Conservation (phyloP, 768 basidiomycete species). For the Leccinum olivaceopallidum region DNA sequence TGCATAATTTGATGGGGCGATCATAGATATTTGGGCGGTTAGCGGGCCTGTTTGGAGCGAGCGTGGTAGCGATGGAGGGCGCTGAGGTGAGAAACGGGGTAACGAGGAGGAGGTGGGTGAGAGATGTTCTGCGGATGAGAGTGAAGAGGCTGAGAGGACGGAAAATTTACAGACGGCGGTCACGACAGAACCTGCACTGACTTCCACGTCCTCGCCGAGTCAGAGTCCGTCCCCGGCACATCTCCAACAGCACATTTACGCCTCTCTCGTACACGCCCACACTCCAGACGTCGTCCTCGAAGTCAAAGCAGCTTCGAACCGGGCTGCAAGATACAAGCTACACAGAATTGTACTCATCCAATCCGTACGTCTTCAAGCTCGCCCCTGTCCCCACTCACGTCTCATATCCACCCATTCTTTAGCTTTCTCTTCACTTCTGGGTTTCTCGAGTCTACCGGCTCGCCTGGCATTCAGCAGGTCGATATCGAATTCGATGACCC, state of each 20-base stretch:
- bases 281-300: slow-evolving; percentile 80
- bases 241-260: slow-evolving; percentile 76
- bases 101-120: slow-evolving; percentile 52
- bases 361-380: slow-evolving; percentile 51
- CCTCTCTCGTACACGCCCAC: slow-evolving; percentile 64
- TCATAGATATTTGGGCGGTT: slow-evolving; percentile 82
- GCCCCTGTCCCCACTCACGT: slow-evolving; percentile 1
- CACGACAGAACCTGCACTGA: neutral
- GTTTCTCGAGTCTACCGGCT: slow-evolving; percentile 59
- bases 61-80: slow-evolving; percentile 66
- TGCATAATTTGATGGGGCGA: slow-evolving; percentile 79
- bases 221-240: slow-evolving; percentile 46
- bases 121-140: slow-evolving; percentile 48
- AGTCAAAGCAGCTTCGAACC: slow-evolving; percentile 53
- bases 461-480: slow-evolving; percentile 49
- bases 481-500: slow-evolving; percentile 76
- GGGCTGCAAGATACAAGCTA: slow-evolving; percentile 73
- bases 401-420: slow-evolving; percentile 59
- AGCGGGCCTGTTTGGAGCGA: slow-evolving; percentile 41
- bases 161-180: slow-evolving; percentile 28
- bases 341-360: slow-evolving; percentile 90
- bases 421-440: slow-evolving; percentile 82
- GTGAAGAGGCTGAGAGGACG: slow-evolving; percentile 47
- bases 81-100: slow-evolving; percentile 41
- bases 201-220: slow-evolving; percentile 38